A percentile compares a stretch with the other conserved stretches of the same genome.
phyloP scores from a whole-genome alignment of 2,329 filamentous ascomycete genomes.

The Sclerotinia subarctica region DNA sequence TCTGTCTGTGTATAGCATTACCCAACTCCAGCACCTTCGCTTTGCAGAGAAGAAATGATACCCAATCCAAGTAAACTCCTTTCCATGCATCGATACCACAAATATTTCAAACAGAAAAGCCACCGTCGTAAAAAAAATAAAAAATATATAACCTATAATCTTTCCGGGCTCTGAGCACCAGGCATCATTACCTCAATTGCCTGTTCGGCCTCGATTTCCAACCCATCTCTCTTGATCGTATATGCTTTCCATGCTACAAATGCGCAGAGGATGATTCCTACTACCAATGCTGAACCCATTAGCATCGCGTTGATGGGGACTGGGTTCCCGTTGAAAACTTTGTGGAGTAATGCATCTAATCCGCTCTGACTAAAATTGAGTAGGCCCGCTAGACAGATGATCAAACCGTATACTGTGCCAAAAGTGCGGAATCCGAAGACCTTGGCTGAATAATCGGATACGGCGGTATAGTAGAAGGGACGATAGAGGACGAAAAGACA shows the following conservation, averaged over 20 bases:
- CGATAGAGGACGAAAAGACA: slow-evolving; percentile 79
- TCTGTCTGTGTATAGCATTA: not conserved
- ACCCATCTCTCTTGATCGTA: slow-evolving; percentile 42
- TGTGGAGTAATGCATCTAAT: slow-evolving; percentile 74
- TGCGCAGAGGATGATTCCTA: slow-evolving; percentile 63
- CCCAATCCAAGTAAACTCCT: not conserved
- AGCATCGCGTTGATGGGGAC: slow-evolving; percentile 73
- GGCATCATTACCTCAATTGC: slow-evolving; percentile 40
- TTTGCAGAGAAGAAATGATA: not conserved
- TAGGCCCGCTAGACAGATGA: slow-evolving; percentile 81
- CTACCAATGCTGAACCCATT: slow-evolving; percentile 55
- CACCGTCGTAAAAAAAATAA: not conserved
- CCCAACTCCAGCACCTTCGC: not conserved
- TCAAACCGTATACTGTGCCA: slow-evolving; percentile 87
- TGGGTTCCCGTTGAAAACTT: slow-evolving; percentile 67
- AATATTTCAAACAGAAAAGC: not conserved
- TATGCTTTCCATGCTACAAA: slow-evolving; percentile 53
- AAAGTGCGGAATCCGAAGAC: slow-evolving; percentile 92
- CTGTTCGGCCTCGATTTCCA: slow-evolving; percentile 46
- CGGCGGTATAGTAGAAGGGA: slow-evolving; percentile 86
- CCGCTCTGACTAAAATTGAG: slow-evolving; percentile 81
- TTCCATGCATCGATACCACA: not conserved
- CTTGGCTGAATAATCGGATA: slow-evolving; percentile 86
- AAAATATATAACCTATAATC: slow-evolving; percentile 23
- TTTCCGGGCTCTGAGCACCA: slow-evolving; percentile 31